A percentile compares a stretch with the other conserved stretches of the same genome.
These are phyloP conservation scores for Boletus rubropictus DNA, from an alignment of 768 basidiomycete genomes.

Conservation along the genomic window DNA sequence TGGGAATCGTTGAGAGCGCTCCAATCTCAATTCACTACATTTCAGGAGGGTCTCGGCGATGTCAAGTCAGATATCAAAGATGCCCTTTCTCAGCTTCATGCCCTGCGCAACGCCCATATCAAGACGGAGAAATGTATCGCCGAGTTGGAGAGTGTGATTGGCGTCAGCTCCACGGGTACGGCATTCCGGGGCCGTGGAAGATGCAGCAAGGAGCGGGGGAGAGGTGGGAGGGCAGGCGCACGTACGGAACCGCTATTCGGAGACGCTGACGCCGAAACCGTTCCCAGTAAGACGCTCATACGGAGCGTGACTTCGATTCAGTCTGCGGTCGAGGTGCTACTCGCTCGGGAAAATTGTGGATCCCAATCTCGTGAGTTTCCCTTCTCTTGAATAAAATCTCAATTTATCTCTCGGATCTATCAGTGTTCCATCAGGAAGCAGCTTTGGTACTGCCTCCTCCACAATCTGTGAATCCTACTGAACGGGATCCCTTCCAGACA, in stretches of 20 bases:
- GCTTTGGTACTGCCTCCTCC: too few species aligned
- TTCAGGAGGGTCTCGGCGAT: constrained; percentile 6
- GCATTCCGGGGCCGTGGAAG: neutral
- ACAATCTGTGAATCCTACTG: neutral
- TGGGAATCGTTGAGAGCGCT: constrained; percentile 1
- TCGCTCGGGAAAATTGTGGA: constrained; percentile 6
- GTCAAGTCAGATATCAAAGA: constrained; percentile 14
- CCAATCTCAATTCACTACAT: constrained; percentile 12
- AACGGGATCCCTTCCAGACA: neutral
- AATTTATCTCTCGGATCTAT: neutral
- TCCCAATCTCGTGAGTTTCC: constrained; percentile 9
- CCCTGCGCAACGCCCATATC: constrained; percentile 12
- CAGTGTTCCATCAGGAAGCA: neutral
- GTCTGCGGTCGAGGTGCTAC: constrained; percentile 16
- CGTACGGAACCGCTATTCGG: neutral
- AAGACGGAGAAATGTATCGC: constrained; percentile 6
- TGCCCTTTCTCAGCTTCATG: constrained; percentile 13
- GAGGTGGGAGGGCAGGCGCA: neutral
- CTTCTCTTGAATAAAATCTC: neutral
- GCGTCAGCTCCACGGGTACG: constrained; percentile 1
- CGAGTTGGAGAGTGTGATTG: constrained; percentile 12
- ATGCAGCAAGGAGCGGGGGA: neutral
- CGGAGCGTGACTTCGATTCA: constrained; percentile 18
- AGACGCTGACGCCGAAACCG: neutral
- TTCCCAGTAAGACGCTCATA: constrained; percentile 2